A percentile compares a stretch with the other conserved stretches of the same genome.
Evolutionary conservation across 2,329 filamentous ascomycete species (phyloP).

Genomic region (Madurella mycetomatis): DNA sequence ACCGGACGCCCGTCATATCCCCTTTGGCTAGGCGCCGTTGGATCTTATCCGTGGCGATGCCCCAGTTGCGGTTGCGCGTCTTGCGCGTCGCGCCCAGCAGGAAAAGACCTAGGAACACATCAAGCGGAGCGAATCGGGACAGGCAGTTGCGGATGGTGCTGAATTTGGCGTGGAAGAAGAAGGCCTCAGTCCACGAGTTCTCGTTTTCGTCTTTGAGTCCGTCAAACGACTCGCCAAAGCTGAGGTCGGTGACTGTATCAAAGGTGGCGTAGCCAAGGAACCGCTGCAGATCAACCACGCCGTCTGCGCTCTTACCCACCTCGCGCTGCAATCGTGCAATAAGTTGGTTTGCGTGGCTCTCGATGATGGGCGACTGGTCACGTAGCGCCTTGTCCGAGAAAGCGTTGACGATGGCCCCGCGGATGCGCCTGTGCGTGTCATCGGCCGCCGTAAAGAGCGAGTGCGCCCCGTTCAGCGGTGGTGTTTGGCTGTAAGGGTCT

Average conservation of each 20-base stretch:
- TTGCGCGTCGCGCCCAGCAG: constrained; percentile 6
- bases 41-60: constrained; percentile 2
- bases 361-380: constrained; percentile 9
- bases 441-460: constrained; percentile 12
- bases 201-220: constrained; percentile 7
- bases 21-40: constrained; percentile 4
- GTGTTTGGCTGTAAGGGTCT: constrained; percentile 10
- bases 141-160: constrained; percentile 12
- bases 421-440: constrained; percentile 10
- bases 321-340: neutral
- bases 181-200: constrained; percentile 3
- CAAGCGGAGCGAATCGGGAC: constrained; percentile 9
- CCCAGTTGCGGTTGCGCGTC: constrained; percentile 8
- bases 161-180: constrained; percentile 10
- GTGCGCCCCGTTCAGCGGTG: constrained; percentile 8
- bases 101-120: constrained; percentile 8
- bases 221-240: constrained; percentile 8
- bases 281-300: neutral
- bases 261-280: constrained; percentile 17
- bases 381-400: constrained; percentile 12
- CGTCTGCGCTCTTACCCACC: neutral
- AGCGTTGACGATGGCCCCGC: constrained; percentile 6
- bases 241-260: constrained; percentile 28
- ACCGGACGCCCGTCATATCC: constrained; percentile 1
- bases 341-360: neutral